phyloP scores from a whole-genome alignment of 2,329 filamentous ascomycete genomes.

The Xylariaceae sp. region DNA sequence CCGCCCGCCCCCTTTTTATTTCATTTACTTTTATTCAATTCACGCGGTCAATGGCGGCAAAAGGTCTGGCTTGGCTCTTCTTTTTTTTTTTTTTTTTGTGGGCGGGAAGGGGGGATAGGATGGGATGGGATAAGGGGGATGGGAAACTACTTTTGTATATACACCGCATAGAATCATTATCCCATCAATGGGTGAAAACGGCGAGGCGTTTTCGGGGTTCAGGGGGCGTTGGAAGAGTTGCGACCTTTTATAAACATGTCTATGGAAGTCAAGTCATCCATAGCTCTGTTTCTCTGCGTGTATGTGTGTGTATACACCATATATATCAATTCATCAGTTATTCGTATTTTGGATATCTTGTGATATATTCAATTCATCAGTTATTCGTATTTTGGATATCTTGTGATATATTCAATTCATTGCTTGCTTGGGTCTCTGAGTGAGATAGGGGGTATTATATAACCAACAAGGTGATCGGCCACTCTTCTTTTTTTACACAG shows the following conservation, averaged over 20 bases:
- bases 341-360: background rate
- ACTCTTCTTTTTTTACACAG: background rate
- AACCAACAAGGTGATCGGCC: background rate
- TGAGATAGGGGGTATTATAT: background rate
- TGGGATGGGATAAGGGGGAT: too few species aligned
- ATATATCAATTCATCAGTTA: too few species aligned
- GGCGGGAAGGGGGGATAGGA: background rate
- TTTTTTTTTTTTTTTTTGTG: background rate
- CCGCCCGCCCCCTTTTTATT: too few species aligned
- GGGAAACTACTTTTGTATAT: background rate
- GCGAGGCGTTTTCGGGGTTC: constrained; percentile 14
- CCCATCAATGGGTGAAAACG: background rate
- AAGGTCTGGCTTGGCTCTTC: background rate
- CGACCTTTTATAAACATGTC: too few species aligned
- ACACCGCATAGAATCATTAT: background rate
- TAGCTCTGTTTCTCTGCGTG: too few species aligned
- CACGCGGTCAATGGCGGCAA: too few species aligned
- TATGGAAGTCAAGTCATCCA: too few species aligned
- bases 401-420: background rate
- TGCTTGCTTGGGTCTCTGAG: background rate
- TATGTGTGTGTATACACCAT: too few species aligned
- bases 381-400: background rate
- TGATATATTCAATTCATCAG: background rate
- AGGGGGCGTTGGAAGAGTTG: too few species aligned
- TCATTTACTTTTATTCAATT: too few species aligned